Percentiles rank a stretch among this genome's conserved stretches.
These are phyloP conservation scores for Stellera chamaejasme DNA, from an alignment of 345 rosid species.

Conservation along the genomic window DNA sequence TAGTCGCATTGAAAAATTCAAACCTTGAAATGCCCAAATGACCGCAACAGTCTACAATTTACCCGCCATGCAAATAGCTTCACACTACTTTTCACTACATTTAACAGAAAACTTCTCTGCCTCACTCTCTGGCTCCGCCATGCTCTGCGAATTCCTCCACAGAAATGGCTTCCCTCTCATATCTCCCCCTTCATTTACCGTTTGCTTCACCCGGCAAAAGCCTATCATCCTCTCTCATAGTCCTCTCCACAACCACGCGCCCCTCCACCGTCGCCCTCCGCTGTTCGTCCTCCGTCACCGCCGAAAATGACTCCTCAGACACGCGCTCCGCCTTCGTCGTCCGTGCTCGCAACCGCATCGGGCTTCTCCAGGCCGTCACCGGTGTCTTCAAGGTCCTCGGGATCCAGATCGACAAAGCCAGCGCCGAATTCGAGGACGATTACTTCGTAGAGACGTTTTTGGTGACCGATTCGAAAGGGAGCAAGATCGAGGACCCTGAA, in stretches of 20 bases:
- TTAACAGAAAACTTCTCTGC: too few relatives aligned
- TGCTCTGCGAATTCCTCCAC: too few relatives aligned
- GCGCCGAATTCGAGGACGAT: conserved; percentile 20
- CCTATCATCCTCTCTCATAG: neutral
- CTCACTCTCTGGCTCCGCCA: too few relatives aligned
- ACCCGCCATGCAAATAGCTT: too few relatives aligned
- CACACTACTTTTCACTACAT: too few relatives aligned
- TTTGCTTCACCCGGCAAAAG: neutral
- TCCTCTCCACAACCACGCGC: neutral
- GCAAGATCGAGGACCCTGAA: conserved; percentile 20
- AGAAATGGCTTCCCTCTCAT: neutral
- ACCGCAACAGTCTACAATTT: too few relatives aligned
- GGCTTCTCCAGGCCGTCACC: conserved; percentile 32
- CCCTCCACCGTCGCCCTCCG: conserved; percentile 1
- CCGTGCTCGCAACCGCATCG: conserved; percentile 38
- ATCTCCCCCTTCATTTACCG: neutral
- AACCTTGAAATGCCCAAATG: too few relatives aligned
- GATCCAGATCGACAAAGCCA: conserved; percentile 26
- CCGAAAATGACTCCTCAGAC: conserved; percentile 2
- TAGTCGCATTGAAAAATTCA: too few relatives aligned
- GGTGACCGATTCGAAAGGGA: conserved; percentile 29
- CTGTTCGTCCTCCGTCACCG: conserved; percentile 11
- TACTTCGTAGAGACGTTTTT: conserved; percentile 20
- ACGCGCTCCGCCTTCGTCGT: conserved; percentile 23
- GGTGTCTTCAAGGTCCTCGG: conserved; percentile 29